phyloP scores from a whole-genome alignment of 2,329 filamentous ascomycete genomes.

The Dactylonectria estremocensis region DNA sequence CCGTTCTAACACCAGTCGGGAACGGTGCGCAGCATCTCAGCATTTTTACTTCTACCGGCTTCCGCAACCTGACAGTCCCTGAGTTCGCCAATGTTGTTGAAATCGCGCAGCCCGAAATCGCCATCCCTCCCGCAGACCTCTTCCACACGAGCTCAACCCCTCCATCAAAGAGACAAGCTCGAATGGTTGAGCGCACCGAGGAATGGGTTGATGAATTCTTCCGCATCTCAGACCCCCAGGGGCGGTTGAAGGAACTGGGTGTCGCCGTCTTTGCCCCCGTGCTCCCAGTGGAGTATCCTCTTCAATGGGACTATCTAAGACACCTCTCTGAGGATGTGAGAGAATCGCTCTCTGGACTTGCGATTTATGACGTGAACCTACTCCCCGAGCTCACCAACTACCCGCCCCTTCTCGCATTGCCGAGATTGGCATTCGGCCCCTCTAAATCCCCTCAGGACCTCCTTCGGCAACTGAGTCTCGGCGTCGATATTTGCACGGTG shows the following conservation, averaged over 20 bases:
- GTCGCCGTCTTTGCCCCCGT: slow-evolving; percentile 75
- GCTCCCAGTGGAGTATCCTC: slow-evolving; percentile 80
- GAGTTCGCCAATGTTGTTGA: slow-evolving; percentile 78
- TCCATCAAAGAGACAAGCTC: slow-evolving; percentile 80
- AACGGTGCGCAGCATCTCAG: slow-evolving; percentile 81
- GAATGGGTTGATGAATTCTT: slow-evolving; percentile 83
- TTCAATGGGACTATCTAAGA: slow-evolving; percentile 86
- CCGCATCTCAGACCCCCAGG: slow-evolving; percentile 48
- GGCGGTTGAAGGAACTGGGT: slow-evolving; percentile 46
- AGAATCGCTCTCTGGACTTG: slow-evolving; percentile 75
- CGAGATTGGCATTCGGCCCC: slow-evolving; percentile 81
- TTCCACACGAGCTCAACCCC: slow-evolving; percentile 64
- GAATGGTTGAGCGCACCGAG: slow-evolving; percentile 90
- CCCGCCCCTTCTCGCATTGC: slow-evolving; percentile 70
- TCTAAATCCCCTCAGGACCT: slow-evolving; percentile 82
- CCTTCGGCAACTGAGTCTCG: slow-evolving; percentile 81
- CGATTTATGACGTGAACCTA: slow-evolving; percentile 82
- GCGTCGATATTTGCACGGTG: slow-evolving; percentile 84
- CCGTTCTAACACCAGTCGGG: slow-evolving; percentile 78
- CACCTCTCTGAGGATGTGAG: slow-evolving; percentile 76
- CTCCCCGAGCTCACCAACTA: slow-evolving; percentile 75
- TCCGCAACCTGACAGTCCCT: slow-evolving; percentile 77
- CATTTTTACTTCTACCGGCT: slow-evolving; percentile 90
- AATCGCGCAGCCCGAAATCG: slow-evolving; percentile 83
- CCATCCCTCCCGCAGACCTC: slow-evolving; percentile 84